Evolutionary conservation across 202 grass and related monocot species (phyloP).

Genomic region (Panicum virgatum): DNA sequence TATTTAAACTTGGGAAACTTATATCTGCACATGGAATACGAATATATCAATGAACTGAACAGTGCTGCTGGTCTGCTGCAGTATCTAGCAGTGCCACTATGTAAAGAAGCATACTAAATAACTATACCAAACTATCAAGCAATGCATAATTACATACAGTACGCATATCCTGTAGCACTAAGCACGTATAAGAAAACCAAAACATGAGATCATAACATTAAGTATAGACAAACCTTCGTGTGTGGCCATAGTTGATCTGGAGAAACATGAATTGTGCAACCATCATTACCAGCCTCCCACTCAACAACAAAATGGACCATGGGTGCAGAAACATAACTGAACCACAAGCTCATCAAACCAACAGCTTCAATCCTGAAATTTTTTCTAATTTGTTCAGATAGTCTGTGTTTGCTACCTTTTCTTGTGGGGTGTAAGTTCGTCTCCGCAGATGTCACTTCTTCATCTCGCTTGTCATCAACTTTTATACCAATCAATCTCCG

Average conservation of each 20-base stretch:
- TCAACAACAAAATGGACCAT: constrained; percentile 93
- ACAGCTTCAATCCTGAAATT: constrained; percentile 91
- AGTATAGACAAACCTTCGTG: constrained; percentile 73
- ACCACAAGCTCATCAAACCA: constrained; percentile 88
- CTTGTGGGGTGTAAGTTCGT: constrained; percentile 40
- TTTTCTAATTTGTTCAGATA: constrained; percentile 75
- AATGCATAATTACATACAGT: background rate
- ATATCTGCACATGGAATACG: background rate
- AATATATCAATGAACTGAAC: background rate
- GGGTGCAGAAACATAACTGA: constrained; percentile 74
- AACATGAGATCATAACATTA: background rate
- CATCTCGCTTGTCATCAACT: constrained; percentile 60
- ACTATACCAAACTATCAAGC: background rate
- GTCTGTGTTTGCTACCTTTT: constrained; percentile 50
- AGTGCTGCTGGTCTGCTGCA: background rate
- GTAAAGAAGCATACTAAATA: constrained; percentile 9
- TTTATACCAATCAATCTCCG: constrained; percentile 66
- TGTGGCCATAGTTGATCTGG: constrained; percentile 97
- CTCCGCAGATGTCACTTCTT: constrained; percentile 37
- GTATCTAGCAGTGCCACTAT: background rate
- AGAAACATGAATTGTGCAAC: constrained; percentile 85
- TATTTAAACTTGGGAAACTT: background rate
- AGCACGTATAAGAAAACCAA: background rate
- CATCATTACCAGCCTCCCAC: constrained; percentile 72
- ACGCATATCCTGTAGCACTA: background rate